Evolutionary conservation across 192 early-diverging fungal genomes (phyloP).

Genomic region (Coemansia sp.): DNA sequence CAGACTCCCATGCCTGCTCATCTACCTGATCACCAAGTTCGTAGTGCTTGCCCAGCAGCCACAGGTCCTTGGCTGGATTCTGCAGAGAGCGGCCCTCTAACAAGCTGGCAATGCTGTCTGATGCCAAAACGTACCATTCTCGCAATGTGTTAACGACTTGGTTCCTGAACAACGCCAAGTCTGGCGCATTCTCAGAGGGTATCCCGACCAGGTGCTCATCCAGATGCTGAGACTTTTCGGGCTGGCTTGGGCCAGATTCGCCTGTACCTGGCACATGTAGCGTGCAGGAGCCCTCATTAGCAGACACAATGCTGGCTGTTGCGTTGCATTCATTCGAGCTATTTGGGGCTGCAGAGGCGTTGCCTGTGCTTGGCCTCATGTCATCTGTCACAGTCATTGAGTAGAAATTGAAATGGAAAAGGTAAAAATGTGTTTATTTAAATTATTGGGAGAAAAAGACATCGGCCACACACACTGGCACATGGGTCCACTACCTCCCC

Average conservation of each 20-base stretch:
- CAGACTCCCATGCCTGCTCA: slow-evolving; percentile 6
- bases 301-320: neutral
- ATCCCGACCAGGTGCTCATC: neutral
- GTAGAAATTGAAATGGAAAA: neutral
- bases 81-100: slow-evolving; percentile 42
- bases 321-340: neutral
- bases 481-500: neutral
- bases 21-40: slow-evolving; percentile 6
- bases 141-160: slow-evolving; percentile 49
- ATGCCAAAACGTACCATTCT: slow-evolving; percentile 49
- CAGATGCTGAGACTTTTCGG: neutral
- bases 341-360: neutral
- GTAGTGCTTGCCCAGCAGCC: slow-evolving; percentile 51
- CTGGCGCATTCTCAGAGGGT: neutral
- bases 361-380: neutral
- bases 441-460: neutral
- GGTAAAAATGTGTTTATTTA: neutral
- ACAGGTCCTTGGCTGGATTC: slow-evolving; percentile 34
- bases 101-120: slow-evolving; percentile 43
- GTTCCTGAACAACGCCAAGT: slow-evolving; percentile 16
- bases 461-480: neutral
- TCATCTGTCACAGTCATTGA: neutral
- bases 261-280: neutral
- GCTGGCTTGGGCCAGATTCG: neutral
- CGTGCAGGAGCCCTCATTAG: neutral